Conservation (phyloP, 2,329 filamentous ascomycete species). For the Scortechinia acanthostroma region DNA sequence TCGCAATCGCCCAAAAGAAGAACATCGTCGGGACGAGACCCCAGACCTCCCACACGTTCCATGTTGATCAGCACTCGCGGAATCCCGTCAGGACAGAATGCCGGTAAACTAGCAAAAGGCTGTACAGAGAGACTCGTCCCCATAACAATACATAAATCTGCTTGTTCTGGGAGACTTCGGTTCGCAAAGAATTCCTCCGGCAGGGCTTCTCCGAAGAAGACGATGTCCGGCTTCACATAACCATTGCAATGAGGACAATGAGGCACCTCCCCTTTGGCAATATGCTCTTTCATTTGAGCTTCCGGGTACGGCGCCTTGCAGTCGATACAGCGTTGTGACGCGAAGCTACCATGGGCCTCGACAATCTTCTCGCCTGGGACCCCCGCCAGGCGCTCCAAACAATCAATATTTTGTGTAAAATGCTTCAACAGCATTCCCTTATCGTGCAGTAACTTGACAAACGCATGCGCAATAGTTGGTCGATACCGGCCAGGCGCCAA, state of each 20-base stretch:
- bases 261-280: constrained; percentile 64
- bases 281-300: constrained; percentile 64
- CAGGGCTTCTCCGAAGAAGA: constrained; percentile 79
- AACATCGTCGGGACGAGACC: constrained; percentile 75
- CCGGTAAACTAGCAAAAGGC: constrained; percentile 78
- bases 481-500: constrained; percentile 84
- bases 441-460: constrained; percentile 73
- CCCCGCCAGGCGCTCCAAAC: constrained; percentile 79
- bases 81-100: constrained; percentile 46
- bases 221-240: constrained; percentile 86
- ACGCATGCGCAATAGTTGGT: constrained; percentile 84
- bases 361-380: constrained; percentile 76
- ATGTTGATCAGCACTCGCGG: constrained; percentile 84
- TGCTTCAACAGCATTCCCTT: constrained; percentile 76
- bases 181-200: constrained; percentile 59
- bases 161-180: constrained; percentile 22
- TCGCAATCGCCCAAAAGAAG: constrained; percentile 79
- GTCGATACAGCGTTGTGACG: constrained; percentile 82
- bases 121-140: constrained; percentile 83
- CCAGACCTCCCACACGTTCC: constrained; percentile 74
- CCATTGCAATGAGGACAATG: constrained; percentile 67
- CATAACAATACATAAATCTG: constrained; percentile 77
- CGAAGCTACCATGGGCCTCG: constrained; percentile 93
- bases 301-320: constrained; percentile 70
- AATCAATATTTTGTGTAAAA: constrained; percentile 98